Evolutionary conservation across 768 basidiomycete genomes (phyloP), one percentile per base, ranked within the genome.

Genomic region (Serendipita indica): DNA sequence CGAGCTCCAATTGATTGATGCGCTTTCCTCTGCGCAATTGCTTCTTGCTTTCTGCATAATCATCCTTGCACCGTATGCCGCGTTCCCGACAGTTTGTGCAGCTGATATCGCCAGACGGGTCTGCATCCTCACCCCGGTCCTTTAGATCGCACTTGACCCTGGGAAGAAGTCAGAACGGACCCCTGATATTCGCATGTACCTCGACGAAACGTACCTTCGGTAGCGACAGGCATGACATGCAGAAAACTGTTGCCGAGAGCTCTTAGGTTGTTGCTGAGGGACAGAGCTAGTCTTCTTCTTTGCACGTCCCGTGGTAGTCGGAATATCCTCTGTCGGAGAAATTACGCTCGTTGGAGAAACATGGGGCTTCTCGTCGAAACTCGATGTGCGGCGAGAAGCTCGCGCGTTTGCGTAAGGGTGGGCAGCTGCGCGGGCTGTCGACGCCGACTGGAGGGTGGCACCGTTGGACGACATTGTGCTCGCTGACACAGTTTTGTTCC

Each of bases 91-190:
- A 96, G 68, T 94, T 94, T 5, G 89, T 86, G 69, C 92, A 96
- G 6, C 80, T 76, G 1, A 75, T 71, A 18, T 78, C 73, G 63
- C 70, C 70, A 43, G 71, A 69, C 18, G 73, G 74, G 6, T 75
- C 67, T n/a, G 74, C 68, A 45, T 77, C 71, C 37, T 80, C 71
- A 57, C 80, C 77, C 39, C 84, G 74, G 70, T 93, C 89, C 69
- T 94, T 93, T 59, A 94, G 79, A 74, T 94, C 91, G 67, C 91
- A 96, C 58, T 89, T 87, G 20, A 96, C 92, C 68, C 89, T 91
- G 65, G 46, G 39, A 41, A 16, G 22, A 20, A 54, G 7, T 54
- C 20, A 54, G 30, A 3, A 27, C n/a, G 12, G 22, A 10, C 30
- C 49, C 30, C 20, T 4, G 49, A 27, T 25, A 18, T 6, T 27